Base-by-base conservation (phyloP, 495 filamentous ascomycete species). In the Annulohypoxylon stygium region DNA sequence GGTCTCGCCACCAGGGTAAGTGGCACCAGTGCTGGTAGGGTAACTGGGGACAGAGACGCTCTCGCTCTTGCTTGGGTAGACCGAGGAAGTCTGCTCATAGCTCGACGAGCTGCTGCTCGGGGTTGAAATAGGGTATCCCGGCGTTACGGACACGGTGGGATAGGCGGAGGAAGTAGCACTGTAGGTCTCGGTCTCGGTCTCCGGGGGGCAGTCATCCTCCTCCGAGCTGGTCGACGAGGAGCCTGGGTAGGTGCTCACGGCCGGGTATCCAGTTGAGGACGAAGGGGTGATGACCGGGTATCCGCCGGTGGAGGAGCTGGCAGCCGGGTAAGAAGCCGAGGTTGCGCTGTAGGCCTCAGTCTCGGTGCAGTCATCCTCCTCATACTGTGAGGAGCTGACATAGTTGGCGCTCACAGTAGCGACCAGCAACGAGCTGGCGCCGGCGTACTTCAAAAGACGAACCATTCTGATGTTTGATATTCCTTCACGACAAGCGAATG, bases 401-500 rank as follows among this genome's bases (percentile, higher is more conserved):
- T 75, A 71, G 53, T 37, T 76, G 67, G 77, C 77, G 37, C 61
- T 73, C 11, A 74, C 77, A 6, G 77, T 62, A 50, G 75, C 75
- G 47, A 69, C 75, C 45, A 79, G 63, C 54, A 79, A 67, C 45
- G 73, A 70, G 53, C 77, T 65, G 65, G 77, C 77, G 65, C 77
- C 65, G 53, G 77, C 70, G 48, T 79, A 79, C 60, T 79, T 79
- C 61, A 77, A 65, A 11, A 79, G 60, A 60, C 77, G 72, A 68
- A 77, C 77, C 77, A 79, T 79, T 20, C 34, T 75, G 54, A 62
- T 61, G 41, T 63, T 59, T 50, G 9, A 26, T 61, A 71, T 77
- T 77, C 58, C 53, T 61, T 67, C 65, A 61, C 71, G 63, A 39
- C 50, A 71, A 76, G 69, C 69, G 76, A 78, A 77, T 75, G 76